A percentile compares a stretch with the other conserved stretches of the same genome.
These are phyloP conservation scores for Torulaspora franciscae DNA, from an alignment of 805 yeast genomes.

Conservation along the genomic window DNA sequence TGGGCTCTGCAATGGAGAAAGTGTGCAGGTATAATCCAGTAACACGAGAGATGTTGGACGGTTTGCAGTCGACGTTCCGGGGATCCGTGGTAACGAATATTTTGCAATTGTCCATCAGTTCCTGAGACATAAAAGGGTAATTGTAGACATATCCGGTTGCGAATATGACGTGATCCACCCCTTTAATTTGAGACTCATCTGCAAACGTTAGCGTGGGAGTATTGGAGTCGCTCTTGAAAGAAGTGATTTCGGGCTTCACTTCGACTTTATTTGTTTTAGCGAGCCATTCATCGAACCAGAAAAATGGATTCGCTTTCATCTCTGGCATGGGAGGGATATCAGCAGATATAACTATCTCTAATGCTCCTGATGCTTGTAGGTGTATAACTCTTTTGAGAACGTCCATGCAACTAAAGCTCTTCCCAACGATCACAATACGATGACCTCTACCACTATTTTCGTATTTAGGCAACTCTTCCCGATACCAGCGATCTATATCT, in stretches of 20 bases:
- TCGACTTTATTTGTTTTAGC: slow-evolving; percentile 31
- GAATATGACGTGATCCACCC: slow-evolving; percentile 40
- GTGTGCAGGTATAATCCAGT: slow-evolving; percentile 44
- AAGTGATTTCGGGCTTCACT: slow-evolving; percentile 32
- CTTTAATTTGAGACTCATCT: slow-evolving; percentile 31
- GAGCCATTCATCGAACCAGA: slow-evolving; percentile 38
- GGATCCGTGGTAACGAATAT: slow-evolving; percentile 19
- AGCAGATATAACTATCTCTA: slow-evolving; percentile 54
- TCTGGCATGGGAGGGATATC: slow-evolving; percentile 45
- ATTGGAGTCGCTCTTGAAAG: slow-evolving; percentile 24
- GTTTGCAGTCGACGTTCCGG: slow-evolving; percentile 9
- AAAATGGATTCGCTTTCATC: slow-evolving; percentile 43
- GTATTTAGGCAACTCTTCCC: slow-evolving; percentile 17
- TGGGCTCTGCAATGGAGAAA: slow-evolving; percentile 44
- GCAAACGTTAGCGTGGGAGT: slow-evolving; percentile 27
- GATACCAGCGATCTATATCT: slow-evolving; percentile 24
- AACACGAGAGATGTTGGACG: slow-evolving; percentile 32
- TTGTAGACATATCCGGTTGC: slow-evolving; percentile 45
- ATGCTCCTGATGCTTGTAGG: slow-evolving; percentile 18
- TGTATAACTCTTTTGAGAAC: slow-evolving; percentile 40
- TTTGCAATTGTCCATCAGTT: slow-evolving; percentile 14
- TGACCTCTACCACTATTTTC: slow-evolving; percentile 20
- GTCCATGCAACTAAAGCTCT: slow-evolving; percentile 39
- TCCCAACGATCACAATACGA: slow-evolving; percentile 39
- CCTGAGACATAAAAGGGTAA: slow-evolving; percentile 18